Conservation (phyloP, 2,329 filamentous ascomycete species). For the Exophiala spinifera region DNA sequence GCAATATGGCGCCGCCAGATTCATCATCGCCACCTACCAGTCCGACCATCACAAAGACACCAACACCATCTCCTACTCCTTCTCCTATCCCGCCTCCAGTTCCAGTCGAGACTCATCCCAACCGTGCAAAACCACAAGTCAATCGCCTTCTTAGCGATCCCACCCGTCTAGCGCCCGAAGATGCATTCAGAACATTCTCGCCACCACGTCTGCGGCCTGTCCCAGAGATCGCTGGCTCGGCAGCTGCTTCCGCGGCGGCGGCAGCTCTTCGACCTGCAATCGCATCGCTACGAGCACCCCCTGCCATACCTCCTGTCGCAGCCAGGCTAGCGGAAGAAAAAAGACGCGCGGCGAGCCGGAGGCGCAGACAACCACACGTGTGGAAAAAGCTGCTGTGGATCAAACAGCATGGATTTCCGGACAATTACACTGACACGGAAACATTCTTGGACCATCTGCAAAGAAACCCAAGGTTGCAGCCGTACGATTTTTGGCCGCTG, state of each 20-base stretch:
- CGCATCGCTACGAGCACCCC: slow-evolving; percentile 42
- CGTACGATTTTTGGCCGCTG: slow-evolving; percentile 97
- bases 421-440: slow-evolving; percentile 96
- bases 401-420: slow-evolving; percentile 81
- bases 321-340: slow-evolving; percentile 43
- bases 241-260: slow-evolving; percentile 40
- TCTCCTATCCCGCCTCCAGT: slow-evolving; percentile 43
- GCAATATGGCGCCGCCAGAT: slow-evolving; percentile 27
- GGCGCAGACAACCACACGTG: slow-evolving; percentile 65
- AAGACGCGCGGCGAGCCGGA: slow-evolving; percentile 60
- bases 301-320: slow-evolving; percentile 38
- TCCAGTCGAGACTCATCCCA: slow-evolving; percentile 47
- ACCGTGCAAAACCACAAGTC: slow-evolving; percentile 36
- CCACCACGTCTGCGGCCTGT: slow-evolving; percentile 54
- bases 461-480: slow-evolving; percentile 85
- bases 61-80: slow-evolving; percentile 27
- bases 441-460: slow-evolving; percentile 96
- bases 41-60: slow-evolving; percentile 19
- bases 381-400: slow-evolving; percentile 99
- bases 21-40: slow-evolving; percentile 14
- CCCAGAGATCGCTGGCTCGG: slow-evolving; percentile 39
- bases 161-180: slow-evolving; percentile 74
- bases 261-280: slow-evolving; percentile 38
- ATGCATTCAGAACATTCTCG: slow-evolving; percentile 68
- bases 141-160: slow-evolving; percentile 53